Base-by-base conservation (phyloP, 345 rosid genomes). In the Heritiera fomes region DNA sequence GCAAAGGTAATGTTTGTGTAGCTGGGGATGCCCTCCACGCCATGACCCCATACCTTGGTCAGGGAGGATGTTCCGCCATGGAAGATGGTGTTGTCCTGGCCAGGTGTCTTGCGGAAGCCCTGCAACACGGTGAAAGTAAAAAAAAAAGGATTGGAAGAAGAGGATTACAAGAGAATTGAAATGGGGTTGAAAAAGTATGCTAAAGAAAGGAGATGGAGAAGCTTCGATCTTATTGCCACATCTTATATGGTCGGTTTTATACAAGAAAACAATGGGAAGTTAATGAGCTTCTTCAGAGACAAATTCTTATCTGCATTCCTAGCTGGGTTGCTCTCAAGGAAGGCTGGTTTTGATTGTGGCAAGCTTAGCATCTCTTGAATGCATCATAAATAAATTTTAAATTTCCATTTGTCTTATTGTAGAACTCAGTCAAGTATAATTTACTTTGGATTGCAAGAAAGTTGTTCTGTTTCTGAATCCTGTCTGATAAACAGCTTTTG, bases 11-110 rank as follows among this genome's bases (percentile, higher is more conserved):
- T 50, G 30, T 88, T 2, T 85, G 86, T 0, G 82, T 88, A n/a
- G 89, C 84, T 0, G 90, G 93, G 0, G 90, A 90, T 15, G 93
- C 91, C 28, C 86, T 87, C 84, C 93, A 90, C 34, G 88, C 89
- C 5, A 88, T 82, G 86, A 90, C 86, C 0, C 91, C 90, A 38
- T 86, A 88, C 46, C 75, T 88, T 1, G 88, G 79, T 5, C 88
- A 88, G 77, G 93, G 93, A 0, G 91, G 86, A 0, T 78, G 89
- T 18, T 23, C 73, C 0, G 87, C 90, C 0, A 65, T 85, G 12
- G 90, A 88, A 77, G 90, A 34, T 3, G 87, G 85, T 0, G 61
- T 88, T 30, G 75, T 87, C 43, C 46, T 88, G 1, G 89, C 89
- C 12, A 82, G 91, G 66, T 87, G 91, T 63, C 84, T 86, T 17